These are phyloP conservation scores for Blumeriella jaapii DNA, from an alignment of 2,329 filamentous ascomycete genomes.

Conservation along the genomic window DNA sequence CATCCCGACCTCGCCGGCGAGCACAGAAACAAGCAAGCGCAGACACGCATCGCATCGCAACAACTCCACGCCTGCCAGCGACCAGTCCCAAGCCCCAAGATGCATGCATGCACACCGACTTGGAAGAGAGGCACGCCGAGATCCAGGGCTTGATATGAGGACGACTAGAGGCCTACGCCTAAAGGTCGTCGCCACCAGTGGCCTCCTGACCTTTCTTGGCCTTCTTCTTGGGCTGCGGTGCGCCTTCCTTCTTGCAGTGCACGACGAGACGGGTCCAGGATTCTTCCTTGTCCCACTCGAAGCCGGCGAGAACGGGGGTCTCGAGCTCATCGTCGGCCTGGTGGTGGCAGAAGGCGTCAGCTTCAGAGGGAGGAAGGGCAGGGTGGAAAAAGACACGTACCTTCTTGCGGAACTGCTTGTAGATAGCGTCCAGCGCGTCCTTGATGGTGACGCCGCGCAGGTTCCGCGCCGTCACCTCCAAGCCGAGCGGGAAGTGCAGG, in stretches of 20 bases:
- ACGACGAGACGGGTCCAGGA: conserved; percentile 81
- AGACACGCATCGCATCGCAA: no score
- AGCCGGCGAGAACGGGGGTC: conserved; percentile 76
- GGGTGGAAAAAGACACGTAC: conserved; percentile 37
- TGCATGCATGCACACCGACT: no score
- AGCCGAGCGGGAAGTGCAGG: conserved; percentile 77
- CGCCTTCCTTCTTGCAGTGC: conserved; percentile 65
- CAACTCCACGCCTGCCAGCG: no score
- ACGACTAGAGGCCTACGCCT: no score
- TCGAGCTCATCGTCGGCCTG: conserved; percentile 92
- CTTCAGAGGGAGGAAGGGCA: background rate
- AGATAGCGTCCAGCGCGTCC: conserved; percentile 87
- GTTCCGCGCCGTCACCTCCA: conserved; percentile 82
- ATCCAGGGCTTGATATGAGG: no score
- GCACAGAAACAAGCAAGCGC: no score
- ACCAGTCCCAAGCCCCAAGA: no score
- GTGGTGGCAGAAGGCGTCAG: conserved; percentile 13
- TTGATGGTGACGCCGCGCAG: conserved; percentile 94
- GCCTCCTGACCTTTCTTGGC: conserved; percentile 42
- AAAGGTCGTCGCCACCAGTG: conserved; percentile 27
- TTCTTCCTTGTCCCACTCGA: conserved; percentile 93
- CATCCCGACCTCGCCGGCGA: no score
- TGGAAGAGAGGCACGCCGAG: no score
- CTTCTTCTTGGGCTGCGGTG: conserved; percentile 52
- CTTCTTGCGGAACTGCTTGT: conserved; percentile 96